These are phyloP conservation scores for Rosa lucieae DNA, from an alignment of 306 rosid species.

Conservation along the genomic window DNA sequence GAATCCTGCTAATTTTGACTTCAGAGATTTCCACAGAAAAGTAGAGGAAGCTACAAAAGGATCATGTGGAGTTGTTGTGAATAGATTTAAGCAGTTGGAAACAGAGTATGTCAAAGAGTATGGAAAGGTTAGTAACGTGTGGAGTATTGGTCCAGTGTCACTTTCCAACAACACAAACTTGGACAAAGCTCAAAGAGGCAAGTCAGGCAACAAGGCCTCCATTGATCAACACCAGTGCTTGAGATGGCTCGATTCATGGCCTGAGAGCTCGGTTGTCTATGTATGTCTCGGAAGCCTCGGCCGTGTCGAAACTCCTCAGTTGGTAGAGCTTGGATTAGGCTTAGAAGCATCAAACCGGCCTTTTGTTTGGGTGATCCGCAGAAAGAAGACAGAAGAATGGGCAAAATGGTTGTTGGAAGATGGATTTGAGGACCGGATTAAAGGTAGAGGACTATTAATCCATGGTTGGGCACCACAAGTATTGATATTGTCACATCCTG, in stretches of 20 bases:
- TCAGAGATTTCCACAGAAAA: background rate
- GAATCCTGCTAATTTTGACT: background rate
- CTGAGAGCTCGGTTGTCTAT: constrained; percentile 20
- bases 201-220: background rate
- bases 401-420: constrained; percentile 47
- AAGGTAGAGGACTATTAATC: constrained; percentile 29
- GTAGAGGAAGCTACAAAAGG: constrained; percentile 6
- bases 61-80: constrained; percentile 44
- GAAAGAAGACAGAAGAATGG: constrained; percentile 10
- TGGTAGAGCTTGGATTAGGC: constrained; percentile 39
- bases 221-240: constrained; percentile 15
- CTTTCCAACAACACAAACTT: constrained; percentile 17
- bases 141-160: constrained; percentile 50
- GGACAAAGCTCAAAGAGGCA: constrained; percentile 10
- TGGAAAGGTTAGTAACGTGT: constrained; percentile 32
- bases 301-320: constrained; percentile 10
- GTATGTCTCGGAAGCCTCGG: constrained; percentile 35
- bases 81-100: constrained; percentile 51
- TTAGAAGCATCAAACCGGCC: constrained; percentile 29
- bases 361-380: constrained; percentile 20
- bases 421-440: constrained; percentile 44
- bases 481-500: constrained; percentile 37
- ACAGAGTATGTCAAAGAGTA: constrained; percentile 33
- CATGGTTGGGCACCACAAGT: constrained; percentile 53
- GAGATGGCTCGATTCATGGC: constrained; percentile 30